Evolutionary conservation across 176 grass and related monocot genomes (phyloP), one percentile per base, ranked within the genome.

Genomic region (Neostapfia colusana): DNA sequence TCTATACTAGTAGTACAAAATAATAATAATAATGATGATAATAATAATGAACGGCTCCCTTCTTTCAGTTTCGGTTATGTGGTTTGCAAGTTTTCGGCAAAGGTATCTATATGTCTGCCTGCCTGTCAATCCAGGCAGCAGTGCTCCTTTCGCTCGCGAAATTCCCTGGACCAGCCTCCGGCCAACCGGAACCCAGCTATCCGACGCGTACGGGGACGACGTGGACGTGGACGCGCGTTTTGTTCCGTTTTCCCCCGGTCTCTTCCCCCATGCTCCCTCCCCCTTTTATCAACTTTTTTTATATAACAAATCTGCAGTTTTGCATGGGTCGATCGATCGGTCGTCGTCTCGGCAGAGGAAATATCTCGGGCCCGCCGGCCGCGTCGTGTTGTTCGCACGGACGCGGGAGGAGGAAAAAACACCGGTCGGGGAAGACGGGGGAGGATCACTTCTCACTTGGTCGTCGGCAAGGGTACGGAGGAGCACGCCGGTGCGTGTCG

Each of bases 121-220:
- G 39, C 65, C 59, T 11, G 14, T 54, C 68, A 43, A 66, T 77
- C 60, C 45, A 48, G 16, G 14, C 16, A 48, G 34, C 20, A 4
- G 36, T 28, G 67, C 57, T 56, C 63, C 76, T 65, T 67, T 41
- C 45, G 20, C 34, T 78, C 3, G 34, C 2, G 37, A 69, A 23
- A 79, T 28, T 0, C 28, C 28, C 60, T 37, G 3, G 45, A 39
- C 54, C 49, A 67, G 40, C 13, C 60, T 69, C 15, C 15, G n/a
- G 85, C 75, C 76, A 84, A 64, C 75, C 14, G 35, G 75, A 83
- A 62, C 63, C 61, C 68, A 75, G 76, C 81, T 65, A 62, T 31
- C 62, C 54, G 26, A 55, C 60, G 76, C 75, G 57, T 70, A 65
- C 80, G 2, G 76, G 69, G 45, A 65, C 45, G 63, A 41, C 71